Percentiles rank a stretch among this genome's conserved stretches.
phyloP scores from a whole-genome alignment of 805 yeast species.

The Candida xyloterini region DNA sequence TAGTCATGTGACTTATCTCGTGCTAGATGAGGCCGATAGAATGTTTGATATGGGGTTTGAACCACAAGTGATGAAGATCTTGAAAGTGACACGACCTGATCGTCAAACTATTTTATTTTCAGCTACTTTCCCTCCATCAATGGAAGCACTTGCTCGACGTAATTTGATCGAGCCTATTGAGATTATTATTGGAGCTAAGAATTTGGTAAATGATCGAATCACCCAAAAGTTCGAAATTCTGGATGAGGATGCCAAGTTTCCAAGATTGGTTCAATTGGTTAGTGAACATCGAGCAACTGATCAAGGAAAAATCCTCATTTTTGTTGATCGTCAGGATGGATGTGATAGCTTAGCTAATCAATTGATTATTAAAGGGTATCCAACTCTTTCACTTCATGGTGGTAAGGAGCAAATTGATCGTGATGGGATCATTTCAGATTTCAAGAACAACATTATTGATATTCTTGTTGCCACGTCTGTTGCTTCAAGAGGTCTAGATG shows the following conservation, averaged over 20 bases:
- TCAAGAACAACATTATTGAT: conserved; percentile 55
- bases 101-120: conserved; percentile 87
- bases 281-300: conserved; percentile 40
- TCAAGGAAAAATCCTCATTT: conserved; percentile 61
- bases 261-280: conserved; percentile 51
- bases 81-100: conserved; percentile 76
- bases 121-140: conserved; percentile 84
- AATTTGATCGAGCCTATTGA: conserved; percentile 65
- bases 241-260: conserved; percentile 53
- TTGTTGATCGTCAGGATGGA: conserved; percentile 83
- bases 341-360: conserved; percentile 70
- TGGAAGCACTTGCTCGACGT: conserved; percentile 71
- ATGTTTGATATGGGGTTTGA: conserved; percentile 97
- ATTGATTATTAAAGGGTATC: conserved; percentile 50
- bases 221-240: conserved; percentile 67
- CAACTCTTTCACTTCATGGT: conserved; percentile 78
- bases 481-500: conserved; percentile 93
- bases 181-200: conserved; percentile 75
- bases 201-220: conserved; percentile 79
- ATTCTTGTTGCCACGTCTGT: conserved; percentile 88
- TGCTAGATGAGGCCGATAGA: conserved; percentile 93
- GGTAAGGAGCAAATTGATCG: conserved; percentile 88
- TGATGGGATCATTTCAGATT: conserved; percentile 67
- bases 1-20: conserved; percentile 71
- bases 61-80: conserved; percentile 85